Percentiles rank a stretch among this genome's conserved stretches.
These are phyloP conservation scores for Cyclotella cryptica DNA, from an alignment of 108 stramenopile species.

Conservation along the genomic window DNA sequence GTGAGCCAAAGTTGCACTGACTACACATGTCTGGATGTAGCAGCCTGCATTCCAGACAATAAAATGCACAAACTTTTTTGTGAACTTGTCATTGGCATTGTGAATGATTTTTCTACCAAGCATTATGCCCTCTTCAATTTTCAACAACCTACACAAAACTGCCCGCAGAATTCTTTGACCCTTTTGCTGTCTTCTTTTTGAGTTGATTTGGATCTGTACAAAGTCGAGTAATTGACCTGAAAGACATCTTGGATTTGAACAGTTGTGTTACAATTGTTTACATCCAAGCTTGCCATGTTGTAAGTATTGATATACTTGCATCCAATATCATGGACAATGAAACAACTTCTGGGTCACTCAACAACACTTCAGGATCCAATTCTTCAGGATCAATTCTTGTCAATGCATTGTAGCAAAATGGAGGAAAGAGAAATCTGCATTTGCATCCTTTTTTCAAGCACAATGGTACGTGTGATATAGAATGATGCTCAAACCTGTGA, in stretches of 20 bases:
- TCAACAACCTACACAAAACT: neutral
- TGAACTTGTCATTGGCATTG: neutral
- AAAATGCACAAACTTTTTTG: neutral
- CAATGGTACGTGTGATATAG: too few species aligned
- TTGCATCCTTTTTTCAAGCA: too few species aligned
- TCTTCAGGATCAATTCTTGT: neutral
- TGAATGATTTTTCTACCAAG: neutral
- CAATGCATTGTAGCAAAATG: too few species aligned
- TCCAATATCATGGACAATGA: neutral
- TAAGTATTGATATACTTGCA: neutral
- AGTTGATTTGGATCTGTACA: neutral
- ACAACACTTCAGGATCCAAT: neutral
- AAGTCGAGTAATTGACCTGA: neutral
- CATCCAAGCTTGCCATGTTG: neutral
- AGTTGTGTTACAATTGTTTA: neutral
- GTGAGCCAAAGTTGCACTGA: neutral
- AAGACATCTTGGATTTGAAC: neutral
- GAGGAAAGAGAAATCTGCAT: too few species aligned
- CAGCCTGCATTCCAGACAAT: too few species aligned
- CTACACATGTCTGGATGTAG: too few species aligned
- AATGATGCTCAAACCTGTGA: too few species aligned
- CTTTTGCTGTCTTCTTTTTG: neutral
- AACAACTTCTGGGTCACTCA: neutral
- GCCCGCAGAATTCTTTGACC: neutral
- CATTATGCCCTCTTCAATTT: neutral